Percentiles rank a stretch among this genome's conserved stretches.
Evolutionary conservation across 2,329 filamentous ascomycete genomes (phyloP).

Genomic region (Calonectria pseudoturangicola): DNA sequence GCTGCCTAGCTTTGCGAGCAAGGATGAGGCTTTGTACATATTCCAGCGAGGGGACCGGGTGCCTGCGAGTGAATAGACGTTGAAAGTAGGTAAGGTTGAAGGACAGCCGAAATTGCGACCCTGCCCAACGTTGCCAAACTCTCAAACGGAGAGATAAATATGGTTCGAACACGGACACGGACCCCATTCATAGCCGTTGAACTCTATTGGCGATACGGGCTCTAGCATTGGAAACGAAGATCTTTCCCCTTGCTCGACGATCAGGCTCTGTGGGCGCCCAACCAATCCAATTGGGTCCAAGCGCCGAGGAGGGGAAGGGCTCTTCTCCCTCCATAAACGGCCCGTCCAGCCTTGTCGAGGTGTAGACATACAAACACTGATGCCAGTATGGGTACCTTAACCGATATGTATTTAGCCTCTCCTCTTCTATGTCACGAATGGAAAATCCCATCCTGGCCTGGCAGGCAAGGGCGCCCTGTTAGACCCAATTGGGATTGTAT

Average conservation of each 20-base stretch:
- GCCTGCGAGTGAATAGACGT: conserved; percentile 49
- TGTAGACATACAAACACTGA: background rate
- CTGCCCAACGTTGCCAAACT: conserved; percentile 10
- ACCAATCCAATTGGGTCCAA: conserved; percentile 15
- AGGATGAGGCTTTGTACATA: conserved; percentile 84
- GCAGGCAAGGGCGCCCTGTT: background rate
- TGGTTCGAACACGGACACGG: conserved; percentile 5
- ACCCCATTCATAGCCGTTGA: conserved; percentile 22
- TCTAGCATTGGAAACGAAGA: background rate
- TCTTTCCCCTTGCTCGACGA: background rate
- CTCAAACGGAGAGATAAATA: conserved; percentile 20
- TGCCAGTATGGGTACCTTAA: background rate
- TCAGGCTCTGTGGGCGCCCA: conserved; percentile 12
- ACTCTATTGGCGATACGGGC: conserved; percentile 14
- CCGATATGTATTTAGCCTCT: background rate
- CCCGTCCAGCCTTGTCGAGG: background rate
- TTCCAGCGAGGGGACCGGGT: conserved; percentile 72
- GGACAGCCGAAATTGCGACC: background rate
- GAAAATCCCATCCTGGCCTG: background rate
- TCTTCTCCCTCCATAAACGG: background rate
- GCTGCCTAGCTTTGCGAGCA: conserved; percentile 84
- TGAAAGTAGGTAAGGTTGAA: conserved; percentile 25
- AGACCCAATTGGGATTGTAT: background rate
- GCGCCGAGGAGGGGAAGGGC: background rate
- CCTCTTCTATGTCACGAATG: background rate